phyloP scores from a whole-genome alignment of 495 filamentous ascomycete species.

The Hapsidospora chrysogenum region DNA sequence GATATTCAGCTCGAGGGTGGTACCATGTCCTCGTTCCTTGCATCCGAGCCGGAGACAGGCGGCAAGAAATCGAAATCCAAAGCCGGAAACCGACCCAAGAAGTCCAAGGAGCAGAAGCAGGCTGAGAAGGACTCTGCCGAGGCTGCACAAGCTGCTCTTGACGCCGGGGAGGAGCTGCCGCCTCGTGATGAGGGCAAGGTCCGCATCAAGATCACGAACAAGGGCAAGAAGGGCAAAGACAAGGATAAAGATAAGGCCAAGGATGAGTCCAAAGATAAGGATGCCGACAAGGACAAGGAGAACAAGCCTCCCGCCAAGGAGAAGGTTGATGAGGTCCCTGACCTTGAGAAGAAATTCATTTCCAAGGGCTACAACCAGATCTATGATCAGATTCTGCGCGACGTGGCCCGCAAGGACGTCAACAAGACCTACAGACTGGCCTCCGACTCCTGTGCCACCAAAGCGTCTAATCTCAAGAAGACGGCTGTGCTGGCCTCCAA shows the following conservation, averaged over 20 bases:
- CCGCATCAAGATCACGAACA: constrained; percentile 34
- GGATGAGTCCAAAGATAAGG: constrained; percentile 10
- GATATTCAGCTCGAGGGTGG: constrained; percentile 78
- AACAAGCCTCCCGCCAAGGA: constrained; percentile 43
- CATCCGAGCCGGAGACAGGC: constrained; percentile 40
- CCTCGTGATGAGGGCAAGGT: constrained; percentile 56
- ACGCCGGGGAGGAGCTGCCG: constrained; percentile 64
- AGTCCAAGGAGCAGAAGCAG: constrained; percentile 94
- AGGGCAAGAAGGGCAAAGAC: constrained; percentile 16
- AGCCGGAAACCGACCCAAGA: constrained; percentile 53
- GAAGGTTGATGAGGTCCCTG: constrained; percentile 35
- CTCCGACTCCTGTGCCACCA: constrained; percentile 61
- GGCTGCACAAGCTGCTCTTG: constrained; percentile 69
- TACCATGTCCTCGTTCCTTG: constrained; percentile 71
- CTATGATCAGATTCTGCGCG: constrained; percentile 95
- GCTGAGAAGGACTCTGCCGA: constrained; percentile 87
- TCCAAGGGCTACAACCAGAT: constrained; percentile 93
- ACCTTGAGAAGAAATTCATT: constrained; percentile 43
- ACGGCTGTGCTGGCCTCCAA: constrained; percentile 94
- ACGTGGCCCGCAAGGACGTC: constrained; percentile 85
- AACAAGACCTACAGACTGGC: constrained; percentile 81
- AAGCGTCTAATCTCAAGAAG: constrained; percentile 86
- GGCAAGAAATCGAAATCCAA: constrained; percentile 51
- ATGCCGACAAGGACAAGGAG: constrained; percentile 4
- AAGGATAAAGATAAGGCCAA: constrained; percentile 28